phyloP scores from a whole-genome alignment of 441 rosid species.

The Arabidopsis hybrid region DNA sequence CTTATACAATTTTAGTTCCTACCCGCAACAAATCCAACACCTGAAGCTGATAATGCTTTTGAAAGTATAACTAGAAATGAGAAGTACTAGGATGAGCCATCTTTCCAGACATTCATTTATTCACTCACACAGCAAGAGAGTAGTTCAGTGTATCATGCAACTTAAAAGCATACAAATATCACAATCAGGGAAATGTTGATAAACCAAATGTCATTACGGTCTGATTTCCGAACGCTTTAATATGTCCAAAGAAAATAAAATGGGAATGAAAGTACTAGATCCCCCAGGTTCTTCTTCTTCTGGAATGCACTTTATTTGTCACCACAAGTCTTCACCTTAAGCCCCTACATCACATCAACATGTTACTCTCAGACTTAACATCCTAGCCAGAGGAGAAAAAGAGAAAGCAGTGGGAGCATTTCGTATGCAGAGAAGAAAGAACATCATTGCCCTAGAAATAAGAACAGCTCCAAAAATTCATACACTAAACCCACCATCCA shows the following conservation, averaged over 20 bases:
- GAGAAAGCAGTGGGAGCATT: background rate
- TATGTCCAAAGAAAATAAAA: constrained; percentile 38
- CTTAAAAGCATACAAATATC: constrained; percentile 25
- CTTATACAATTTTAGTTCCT: background rate
- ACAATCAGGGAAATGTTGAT: constrained; percentile 5
- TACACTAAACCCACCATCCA: constrained; percentile 4
- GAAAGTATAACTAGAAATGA: constrained; percentile 9
- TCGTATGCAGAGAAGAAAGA: background rate
- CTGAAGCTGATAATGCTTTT: constrained; percentile 4
- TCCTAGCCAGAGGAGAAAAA: background rate
- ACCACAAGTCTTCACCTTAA: constrained; percentile 7
- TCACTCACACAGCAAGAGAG: constrained; percentile 20
- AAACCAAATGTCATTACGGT: constrained; percentile 17
- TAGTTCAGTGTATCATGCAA: constrained; percentile 23
- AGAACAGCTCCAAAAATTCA: constrained; percentile 15
- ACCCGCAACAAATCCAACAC: constrained; percentile 21
- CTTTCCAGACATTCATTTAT: constrained; percentile 15
- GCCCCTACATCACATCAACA: constrained; percentile 36
- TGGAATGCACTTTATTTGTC: constrained; percentile 38
- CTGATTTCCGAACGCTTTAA: constrained; percentile 35
- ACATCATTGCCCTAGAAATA: constrained; percentile 11
- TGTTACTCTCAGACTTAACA: constrained; percentile 22
- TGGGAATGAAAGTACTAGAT: constrained; percentile 6
- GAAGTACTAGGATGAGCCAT: background rate
- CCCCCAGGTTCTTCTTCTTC: constrained; percentile 28